A percentile compares a stretch with the other conserved stretches of the same genome.
Evolutionary conservation across 768 basidiomycete genomes (phyloP).

Genomic region (Sporobolomyces roseus): DNA sequence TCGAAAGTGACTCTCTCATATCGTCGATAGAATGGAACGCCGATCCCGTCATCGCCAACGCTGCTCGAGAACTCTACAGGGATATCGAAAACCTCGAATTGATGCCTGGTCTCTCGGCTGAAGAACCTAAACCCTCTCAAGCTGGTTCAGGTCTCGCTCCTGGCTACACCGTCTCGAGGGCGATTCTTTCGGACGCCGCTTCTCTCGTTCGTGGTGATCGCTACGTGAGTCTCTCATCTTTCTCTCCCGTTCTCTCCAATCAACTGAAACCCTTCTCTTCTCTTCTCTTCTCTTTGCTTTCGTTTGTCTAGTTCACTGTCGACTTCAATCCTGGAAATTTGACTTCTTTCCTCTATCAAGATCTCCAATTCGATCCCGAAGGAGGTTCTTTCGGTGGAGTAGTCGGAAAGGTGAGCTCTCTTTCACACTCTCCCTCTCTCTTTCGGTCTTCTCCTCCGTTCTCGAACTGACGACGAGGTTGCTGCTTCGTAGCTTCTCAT

Average conservation of each 20-base stretch:
- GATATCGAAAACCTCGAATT: conserved; percentile 76
- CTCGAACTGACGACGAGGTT: conserved; percentile 54
- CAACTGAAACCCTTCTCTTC: background rate
- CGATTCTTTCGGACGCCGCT: conserved; percentile 59
- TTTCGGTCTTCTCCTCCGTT: background rate
- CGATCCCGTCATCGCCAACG: conserved; percentile 35
- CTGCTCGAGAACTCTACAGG: conserved; percentile 63
- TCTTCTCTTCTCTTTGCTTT: background rate
- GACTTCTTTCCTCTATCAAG: conserved; percentile 65
- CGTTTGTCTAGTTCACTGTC: conserved; percentile 9
- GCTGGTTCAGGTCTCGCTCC: conserved; percentile 60
- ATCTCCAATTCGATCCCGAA: conserved; percentile 13
- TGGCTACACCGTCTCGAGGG: conserved; percentile 46
- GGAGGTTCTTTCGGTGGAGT: conserved; percentile 32
- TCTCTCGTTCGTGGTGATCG: conserved; percentile 56
- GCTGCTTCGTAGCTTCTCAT: conserved; percentile 35
- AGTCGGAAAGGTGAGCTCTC: conserved; percentile 22
- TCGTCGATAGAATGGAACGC: conserved; percentile 50
- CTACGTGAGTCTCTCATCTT: conserved; percentile 59
- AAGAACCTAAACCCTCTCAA: conserved; percentile 62
- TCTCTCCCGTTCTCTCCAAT: background rate
- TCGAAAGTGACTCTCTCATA: too few relatives aligned
- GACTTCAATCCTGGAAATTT: conserved; percentile 60
- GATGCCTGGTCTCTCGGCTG: conserved; percentile 57
- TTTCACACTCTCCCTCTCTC: background rate